Percentiles rank a stretch among this genome's conserved stretches.
Evolutionary conservation across 805 yeast genomes (phyloP).

Genomic region (Komagataella populi): DNA sequence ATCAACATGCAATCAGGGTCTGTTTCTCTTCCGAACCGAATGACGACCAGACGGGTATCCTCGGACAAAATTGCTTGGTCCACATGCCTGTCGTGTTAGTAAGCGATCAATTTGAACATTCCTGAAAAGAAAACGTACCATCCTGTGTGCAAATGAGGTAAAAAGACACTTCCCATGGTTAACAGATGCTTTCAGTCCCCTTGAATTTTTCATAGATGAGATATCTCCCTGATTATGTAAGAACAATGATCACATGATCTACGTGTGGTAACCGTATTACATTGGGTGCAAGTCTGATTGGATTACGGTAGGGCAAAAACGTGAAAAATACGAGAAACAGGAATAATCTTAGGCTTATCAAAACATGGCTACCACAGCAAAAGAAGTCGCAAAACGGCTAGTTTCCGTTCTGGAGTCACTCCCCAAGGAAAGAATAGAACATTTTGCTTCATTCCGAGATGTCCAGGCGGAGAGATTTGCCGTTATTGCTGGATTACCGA

Average conservation of each 20-base stretch:
- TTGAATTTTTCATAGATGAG: not conserved
- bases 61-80: conserved; percentile 94
- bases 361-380: not conserved
- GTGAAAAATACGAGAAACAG: not conserved
- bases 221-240: not conserved
- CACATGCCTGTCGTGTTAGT: conserved; percentile 47
- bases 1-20: conserved; percentile 75
- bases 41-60: conserved; percentile 75
- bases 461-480: conserved; percentile 46
- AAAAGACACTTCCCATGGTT: conserved; percentile 64
- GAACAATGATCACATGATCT: not conserved
- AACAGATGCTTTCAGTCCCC: not conserved
- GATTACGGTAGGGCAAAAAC: not conserved
- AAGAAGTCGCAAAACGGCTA: conserved; percentile 31
- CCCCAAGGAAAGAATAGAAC: conserved; percentile 58
- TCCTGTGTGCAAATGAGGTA: conserved; percentile 72
- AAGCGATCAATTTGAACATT: not conserved
- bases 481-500: conserved; percentile 31
- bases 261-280: not conserved
- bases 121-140: conserved; percentile 24
- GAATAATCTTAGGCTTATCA: not conserved
- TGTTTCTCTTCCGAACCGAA: conserved; percentile 75
- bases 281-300: not conserved
- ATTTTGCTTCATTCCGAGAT: conserved; percentile 57
- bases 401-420: conserved; percentile 44